Base-by-base conservation (phyloP, 1,284 basidiomycete genomes). In the Kwoniella shivajii region DNA sequence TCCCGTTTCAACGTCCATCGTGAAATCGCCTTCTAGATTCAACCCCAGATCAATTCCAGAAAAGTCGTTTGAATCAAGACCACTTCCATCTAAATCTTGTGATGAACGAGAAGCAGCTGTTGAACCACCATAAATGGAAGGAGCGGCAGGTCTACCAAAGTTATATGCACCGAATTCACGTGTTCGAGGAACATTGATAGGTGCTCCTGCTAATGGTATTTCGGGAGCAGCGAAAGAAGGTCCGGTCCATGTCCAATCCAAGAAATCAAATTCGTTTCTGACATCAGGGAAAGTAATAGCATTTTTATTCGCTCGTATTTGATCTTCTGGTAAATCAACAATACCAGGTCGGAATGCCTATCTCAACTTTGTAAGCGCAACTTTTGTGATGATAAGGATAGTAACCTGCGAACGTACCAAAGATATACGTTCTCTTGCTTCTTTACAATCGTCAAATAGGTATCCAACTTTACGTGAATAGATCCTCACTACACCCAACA, bases 401-500 rank as follows among this genome's bases (percentile, higher is more conserved):
- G 22, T 29, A 27, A 24, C 16, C n/a, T n/a, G 13, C 33, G 38
- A 4, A 61, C 78, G 33, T 56, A 90, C 92, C 86, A 96, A 89
- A 75, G 95, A 95, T 59, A 99, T 95, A 76, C 94, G 93, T 50
- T 94, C 80, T 56, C 98, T 80, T 0, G 94, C 92, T 75, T 99
- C 96, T 68, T 95, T 95, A 75, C 94, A 98, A 76, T 99, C 95
- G 71, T 99, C 95, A 64, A 97, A 81, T 2, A 99, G 84, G 79
- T 99, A 99, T 73, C 97, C 96, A 22, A 93, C 92, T 78, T 99
- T 97, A 47, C 95, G 84, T 69, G 92, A 94, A 79, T 99, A 98
- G 72, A 99, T 98, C 58, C 96, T 86, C 48, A 94, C 92, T 53
- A 99, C 93, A 69, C 95, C 95, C 37, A 99, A 85, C 57, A 99